Evolutionary conservation across 805 yeast genomes (phyloP).

Genomic region (Brettanomyces bruxellensis): DNA sequence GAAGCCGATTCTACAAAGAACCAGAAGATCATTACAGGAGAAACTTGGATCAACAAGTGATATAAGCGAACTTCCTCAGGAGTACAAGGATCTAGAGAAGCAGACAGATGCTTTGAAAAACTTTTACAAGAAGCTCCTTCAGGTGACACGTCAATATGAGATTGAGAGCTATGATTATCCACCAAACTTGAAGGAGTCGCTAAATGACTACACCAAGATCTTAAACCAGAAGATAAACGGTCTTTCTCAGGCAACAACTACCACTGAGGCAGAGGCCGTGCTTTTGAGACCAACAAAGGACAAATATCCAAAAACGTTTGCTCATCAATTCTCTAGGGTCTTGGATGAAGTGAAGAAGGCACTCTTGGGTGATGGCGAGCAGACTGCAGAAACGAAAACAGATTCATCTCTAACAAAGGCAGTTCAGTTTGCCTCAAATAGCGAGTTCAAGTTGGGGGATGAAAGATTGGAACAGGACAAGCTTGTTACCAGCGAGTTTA

Average conservation of each 20-base stretch:
- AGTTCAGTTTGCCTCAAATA: slow-evolving; percentile 43
- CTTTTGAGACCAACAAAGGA: slow-evolving; percentile 28
- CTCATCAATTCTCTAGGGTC: slow-evolving; percentile 58
- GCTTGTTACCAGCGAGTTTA: slow-evolving; percentile 49
- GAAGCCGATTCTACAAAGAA: slow-evolving; percentile 49
- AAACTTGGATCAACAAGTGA: slow-evolving; percentile 55
- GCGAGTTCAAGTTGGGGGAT: slow-evolving; percentile 55
- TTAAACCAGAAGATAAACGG: slow-evolving; percentile 48
- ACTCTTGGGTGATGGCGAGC: slow-evolving; percentile 25
- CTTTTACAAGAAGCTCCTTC: slow-evolving; percentile 44
- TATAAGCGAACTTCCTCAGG: slow-evolving; percentile 66
- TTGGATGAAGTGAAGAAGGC: slow-evolving; percentile 41
- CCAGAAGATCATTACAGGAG: slow-evolving; percentile 50
- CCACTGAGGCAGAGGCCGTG: slow-evolving; percentile 57
- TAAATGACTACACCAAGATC: slow-evolving; percentile 50
- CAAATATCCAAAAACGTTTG: slow-evolving; percentile 57
- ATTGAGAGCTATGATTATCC: slow-evolving; percentile 78
- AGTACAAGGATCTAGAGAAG: slow-evolving; percentile 58
- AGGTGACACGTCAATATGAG: slow-evolving; percentile 54
- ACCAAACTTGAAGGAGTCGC: slow-evolving; percentile 63
- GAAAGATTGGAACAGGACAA: slow-evolving; percentile 66
- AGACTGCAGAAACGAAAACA: background rate
- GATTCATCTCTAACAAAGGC: slow-evolving; percentile 27
- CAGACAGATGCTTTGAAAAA: slow-evolving; percentile 56
- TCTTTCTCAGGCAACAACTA: slow-evolving; percentile 53